phyloP scores from a whole-genome alignment of 2,329 filamentous ascomycete genomes.

The Fusarium sp. region DNA sequence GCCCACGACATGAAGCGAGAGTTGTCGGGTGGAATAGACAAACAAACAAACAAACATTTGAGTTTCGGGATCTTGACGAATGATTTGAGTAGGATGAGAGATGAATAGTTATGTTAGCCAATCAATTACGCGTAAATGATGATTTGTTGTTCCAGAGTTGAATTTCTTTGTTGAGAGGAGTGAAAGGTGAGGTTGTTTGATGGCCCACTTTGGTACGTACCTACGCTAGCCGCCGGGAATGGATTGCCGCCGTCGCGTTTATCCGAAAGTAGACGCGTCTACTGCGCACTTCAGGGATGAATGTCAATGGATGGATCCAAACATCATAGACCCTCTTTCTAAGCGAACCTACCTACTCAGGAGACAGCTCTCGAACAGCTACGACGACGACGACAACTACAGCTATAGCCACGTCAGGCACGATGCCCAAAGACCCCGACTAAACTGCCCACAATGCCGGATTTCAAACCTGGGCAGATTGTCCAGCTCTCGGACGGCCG shows the following conservation, averaged over 20 bases:
- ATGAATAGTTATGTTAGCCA: neutral
- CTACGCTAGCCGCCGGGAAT: constrained; percentile 22
- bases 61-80: neutral
- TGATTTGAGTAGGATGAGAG: neutral
- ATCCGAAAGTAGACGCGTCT: constrained; percentile 42
- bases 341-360: constrained; percentile 28
- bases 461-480: constrained; percentile 74
- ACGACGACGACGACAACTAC: constrained; percentile 1
- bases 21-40: neutral
- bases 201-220: constrained; percentile 22
- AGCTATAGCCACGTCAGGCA: constrained; percentile 34
- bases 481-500: constrained; percentile 84
- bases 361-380: constrained; percentile 23
- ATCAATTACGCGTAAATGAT: neutral
- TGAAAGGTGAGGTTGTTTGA: constrained; percentile 10
- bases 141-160: neutral
- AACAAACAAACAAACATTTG: neutral
- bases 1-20: neutral
- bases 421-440: constrained; percentile 46
- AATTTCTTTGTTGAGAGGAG: neutral
- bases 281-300: constrained; percentile 11
- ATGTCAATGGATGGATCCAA: constrained; percentile 14
- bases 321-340: constrained; percentile 10
- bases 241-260: constrained; percentile 42
- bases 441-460: constrained; percentile 55